phyloP scores from a whole-genome alignment of 2,329 filamentous ascomycete species.

The Trichocomaceae sp. region DNA sequence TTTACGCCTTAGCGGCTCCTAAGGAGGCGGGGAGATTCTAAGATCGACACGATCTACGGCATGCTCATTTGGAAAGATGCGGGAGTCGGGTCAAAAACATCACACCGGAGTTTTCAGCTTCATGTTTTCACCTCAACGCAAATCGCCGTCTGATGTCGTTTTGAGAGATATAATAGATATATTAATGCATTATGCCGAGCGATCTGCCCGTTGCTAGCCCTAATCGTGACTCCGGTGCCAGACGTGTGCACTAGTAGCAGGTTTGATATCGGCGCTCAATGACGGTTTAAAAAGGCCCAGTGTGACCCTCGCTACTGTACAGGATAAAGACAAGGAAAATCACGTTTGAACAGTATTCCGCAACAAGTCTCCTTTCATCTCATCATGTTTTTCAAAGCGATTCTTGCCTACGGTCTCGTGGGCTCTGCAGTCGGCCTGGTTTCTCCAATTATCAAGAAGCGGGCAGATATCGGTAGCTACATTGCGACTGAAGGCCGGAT shows the following conservation, averaged over 20 bases:
- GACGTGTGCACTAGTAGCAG: not conserved
- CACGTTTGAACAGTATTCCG: not conserved
- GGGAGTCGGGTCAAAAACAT: no score
- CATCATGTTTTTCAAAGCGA: not conserved
- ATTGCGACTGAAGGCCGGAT: slow-evolving; percentile 36
- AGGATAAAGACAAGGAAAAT: not conserved
- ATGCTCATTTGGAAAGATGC: not conserved
- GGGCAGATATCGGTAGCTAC: not conserved
- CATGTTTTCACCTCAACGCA: no score
- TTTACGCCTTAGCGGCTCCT: not conserved
- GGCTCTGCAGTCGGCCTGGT: not conserved
- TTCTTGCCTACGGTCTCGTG: not conserved
- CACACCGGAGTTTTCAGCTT: no score
- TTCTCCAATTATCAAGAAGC: not conserved
- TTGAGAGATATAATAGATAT: not conserved
- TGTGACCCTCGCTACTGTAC: not conserved
- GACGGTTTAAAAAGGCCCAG: not conserved
- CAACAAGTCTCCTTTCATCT: not conserved
- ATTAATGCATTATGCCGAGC: not conserved
- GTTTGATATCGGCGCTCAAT: not conserved
- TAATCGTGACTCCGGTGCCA: not conserved
- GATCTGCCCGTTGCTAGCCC: not conserved
- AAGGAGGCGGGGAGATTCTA: not conserved
- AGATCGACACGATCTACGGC: not conserved
- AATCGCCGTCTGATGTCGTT: no score